These are phyloP conservation scores for Effrenium voratum DNA, from an alignment of 73 alveolate species.

Conservation along the genomic window DNA sequence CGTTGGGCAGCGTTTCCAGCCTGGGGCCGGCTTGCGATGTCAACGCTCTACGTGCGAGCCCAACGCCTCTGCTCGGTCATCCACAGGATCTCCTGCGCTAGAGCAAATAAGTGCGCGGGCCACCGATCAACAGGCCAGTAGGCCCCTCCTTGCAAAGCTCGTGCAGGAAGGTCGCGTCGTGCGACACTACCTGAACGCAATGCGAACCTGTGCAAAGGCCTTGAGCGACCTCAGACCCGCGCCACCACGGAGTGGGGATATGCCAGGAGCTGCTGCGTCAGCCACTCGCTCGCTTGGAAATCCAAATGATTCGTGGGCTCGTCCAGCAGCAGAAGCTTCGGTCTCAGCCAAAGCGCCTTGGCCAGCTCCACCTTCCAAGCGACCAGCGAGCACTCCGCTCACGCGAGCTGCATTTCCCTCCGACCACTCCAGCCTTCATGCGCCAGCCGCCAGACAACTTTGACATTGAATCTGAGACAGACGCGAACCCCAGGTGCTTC, in stretches of 20 bases:
- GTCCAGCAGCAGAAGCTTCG: conserved; percentile 7
- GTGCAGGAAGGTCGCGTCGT: conserved; percentile 1
- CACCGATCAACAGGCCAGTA: too few species aligned
- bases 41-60: background rate
- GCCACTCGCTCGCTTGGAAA: background rate
- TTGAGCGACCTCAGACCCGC: background rate
- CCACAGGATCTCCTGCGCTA: background rate
- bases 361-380: conserved; percentile 4
- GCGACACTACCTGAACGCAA: background rate
- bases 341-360: conserved; percentile 15
- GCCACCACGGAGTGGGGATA: conserved; percentile 5
- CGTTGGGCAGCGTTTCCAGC: conserved; percentile 6
- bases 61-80: conserved; percentile 14
- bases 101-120: background rate
- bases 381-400: background rate
- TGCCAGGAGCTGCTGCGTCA: background rate
- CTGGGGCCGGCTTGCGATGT: background rate
- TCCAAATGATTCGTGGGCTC: conserved; percentile 22
- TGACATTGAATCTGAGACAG: background rate
- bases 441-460: conserved; percentile 17
- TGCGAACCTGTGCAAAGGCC: background rate
- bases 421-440: background rate
- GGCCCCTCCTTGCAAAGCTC: background rate
- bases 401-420: background rate
- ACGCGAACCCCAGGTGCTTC: conserved; percentile 6